phyloP scores from a whole-genome alignment of 2,329 filamentous ascomycete species.

The Alternaria triticina region DNA sequence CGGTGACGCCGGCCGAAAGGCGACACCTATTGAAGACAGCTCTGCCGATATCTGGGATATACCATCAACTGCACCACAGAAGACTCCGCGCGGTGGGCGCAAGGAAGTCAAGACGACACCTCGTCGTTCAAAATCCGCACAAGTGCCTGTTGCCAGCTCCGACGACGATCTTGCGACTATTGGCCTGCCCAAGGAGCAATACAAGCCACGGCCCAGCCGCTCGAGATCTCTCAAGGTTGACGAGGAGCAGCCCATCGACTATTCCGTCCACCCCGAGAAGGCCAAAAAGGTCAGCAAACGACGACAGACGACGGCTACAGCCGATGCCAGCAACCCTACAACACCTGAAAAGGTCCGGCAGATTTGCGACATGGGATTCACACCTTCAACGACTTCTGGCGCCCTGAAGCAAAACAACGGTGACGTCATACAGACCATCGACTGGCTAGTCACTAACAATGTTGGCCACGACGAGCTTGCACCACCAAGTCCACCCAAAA shows the following conservation, averaged over 20 bases:
- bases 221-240: slow-evolving; percentile 40
- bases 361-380: slow-evolving; percentile 47
- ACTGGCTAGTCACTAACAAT: slow-evolving; percentile 41
- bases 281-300: slow-evolving; percentile 28
- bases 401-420: slow-evolving; percentile 36
- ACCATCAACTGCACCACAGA: background rate
- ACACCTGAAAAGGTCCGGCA: slow-evolving; percentile 41
- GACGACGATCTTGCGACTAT: slow-evolving; percentile 36
- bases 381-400: slow-evolving; percentile 34
- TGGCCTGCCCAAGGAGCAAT: slow-evolving; percentile 40
- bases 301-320: slow-evolving; percentile 27
- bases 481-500: slow-evolving; percentile 20
- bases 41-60: background rate
- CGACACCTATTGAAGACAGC: background rate
- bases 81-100: background rate
- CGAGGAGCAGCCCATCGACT: slow-evolving; percentile 32
- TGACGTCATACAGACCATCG: slow-evolving; percentile 37
- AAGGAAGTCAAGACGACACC: background rate
- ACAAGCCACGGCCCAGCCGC: slow-evolving; percentile 46
- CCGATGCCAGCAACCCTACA: slow-evolving; percentile 4
- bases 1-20: background rate
- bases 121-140: slow-evolving; percentile 7
- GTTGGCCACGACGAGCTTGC: slow-evolving; percentile 39
- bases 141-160: slow-evolving; percentile 2
- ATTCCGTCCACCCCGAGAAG: slow-evolving; percentile 39